Conservation (phyloP, 805 yeast species). For the Candida tibetensis region DNA sequence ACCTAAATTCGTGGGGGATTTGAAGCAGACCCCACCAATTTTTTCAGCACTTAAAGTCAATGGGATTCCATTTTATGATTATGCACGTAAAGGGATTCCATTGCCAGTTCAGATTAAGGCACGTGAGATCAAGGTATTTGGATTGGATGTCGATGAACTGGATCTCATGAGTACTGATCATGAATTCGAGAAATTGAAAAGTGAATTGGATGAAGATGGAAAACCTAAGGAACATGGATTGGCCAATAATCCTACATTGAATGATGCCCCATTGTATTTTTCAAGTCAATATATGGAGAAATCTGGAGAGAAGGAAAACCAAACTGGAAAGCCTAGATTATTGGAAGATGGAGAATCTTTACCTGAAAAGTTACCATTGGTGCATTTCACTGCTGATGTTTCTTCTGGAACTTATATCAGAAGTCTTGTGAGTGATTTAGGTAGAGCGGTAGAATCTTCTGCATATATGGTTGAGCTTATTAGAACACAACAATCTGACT, state of each 20-base stretch:
- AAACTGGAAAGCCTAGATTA: slow-evolving; percentile 37
- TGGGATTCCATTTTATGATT: slow-evolving; percentile 91
- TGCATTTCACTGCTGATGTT: slow-evolving; percentile 75
- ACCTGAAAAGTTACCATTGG: slow-evolving; percentile 57
- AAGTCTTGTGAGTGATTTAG: slow-evolving; percentile 84
- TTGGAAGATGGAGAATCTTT: slow-evolving; percentile 37
- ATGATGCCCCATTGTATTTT: slow-evolving; percentile 60
- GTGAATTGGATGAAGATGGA: slow-evolving; percentile 49
- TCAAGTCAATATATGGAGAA: slow-evolving; percentile 52
- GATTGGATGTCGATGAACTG: slow-evolving; percentile 48
- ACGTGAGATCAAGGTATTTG: slow-evolving; percentile 62
- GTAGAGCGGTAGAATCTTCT: slow-evolving; percentile 72
- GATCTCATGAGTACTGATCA: slow-evolving; percentile 59
- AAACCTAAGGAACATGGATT: slow-evolving; percentile 43
- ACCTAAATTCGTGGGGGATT: slow-evolving; percentile 70
- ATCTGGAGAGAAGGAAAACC: slow-evolving; percentile 38
- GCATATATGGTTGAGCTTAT: slow-evolving; percentile 86
- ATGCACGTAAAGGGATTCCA: slow-evolving; percentile 84
- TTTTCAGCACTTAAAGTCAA: slow-evolving; percentile 92
- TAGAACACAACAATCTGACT: slow-evolving; percentile 75
- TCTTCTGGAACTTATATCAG: slow-evolving; percentile 96
- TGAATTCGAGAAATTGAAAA: slow-evolving; percentile 43
- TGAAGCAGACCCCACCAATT: slow-evolving; percentile 91
- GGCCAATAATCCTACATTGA: slow-evolving; percentile 52
- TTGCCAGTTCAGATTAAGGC: slow-evolving; percentile 81